Evolutionary conservation across 2,329 filamentous ascomycete species (phyloP).

Genomic region (Drechslerella dactyloides): DNA sequence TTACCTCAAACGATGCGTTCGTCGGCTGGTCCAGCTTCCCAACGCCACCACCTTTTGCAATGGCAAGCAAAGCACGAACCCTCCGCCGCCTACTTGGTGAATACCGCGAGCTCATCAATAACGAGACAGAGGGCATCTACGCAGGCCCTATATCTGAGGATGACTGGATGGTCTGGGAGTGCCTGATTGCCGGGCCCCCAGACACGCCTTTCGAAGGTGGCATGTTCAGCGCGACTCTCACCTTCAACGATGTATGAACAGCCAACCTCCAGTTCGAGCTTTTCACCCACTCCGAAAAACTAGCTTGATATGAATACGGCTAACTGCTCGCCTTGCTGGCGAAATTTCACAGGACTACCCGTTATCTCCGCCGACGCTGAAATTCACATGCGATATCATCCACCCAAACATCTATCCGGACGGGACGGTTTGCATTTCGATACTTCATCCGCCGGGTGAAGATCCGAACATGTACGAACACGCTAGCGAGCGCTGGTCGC

Average conservation of each 20-base stretch:
- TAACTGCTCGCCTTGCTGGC: background rate
- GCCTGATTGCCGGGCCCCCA: conserved; percentile 91
- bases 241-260: conserved; percentile 73
- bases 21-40: too few species aligned
- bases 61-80: conserved; percentile 56
- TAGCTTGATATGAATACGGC: too few species aligned
- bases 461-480: conserved; percentile 99
- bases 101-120: conserved; percentile 91
- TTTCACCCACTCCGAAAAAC: too few species aligned
- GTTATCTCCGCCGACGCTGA: conserved; percentile 94
- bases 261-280: background rate
- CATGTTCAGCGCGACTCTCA: conserved; percentile 91
- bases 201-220: conserved; percentile 96
- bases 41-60: conserved; percentile 54
- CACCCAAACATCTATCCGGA: conserved; percentile 96
- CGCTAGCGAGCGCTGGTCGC: conserved; percentile 92
- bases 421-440: conserved; percentile 96
- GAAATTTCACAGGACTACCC: conserved; percentile 72
- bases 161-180: conserved; percentile 95
- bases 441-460: conserved; percentile 92
- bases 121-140: conserved; percentile 96
- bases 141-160: conserved; percentile 92
- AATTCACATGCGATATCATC: conserved; percentile 91
- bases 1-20: too few species aligned
- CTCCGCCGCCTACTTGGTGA: conserved; percentile 89